These are phyloP conservation scores for Tetrapisispora namnaoensis DNA, from an alignment of 805 yeast species.

Conservation along the genomic window DNA sequence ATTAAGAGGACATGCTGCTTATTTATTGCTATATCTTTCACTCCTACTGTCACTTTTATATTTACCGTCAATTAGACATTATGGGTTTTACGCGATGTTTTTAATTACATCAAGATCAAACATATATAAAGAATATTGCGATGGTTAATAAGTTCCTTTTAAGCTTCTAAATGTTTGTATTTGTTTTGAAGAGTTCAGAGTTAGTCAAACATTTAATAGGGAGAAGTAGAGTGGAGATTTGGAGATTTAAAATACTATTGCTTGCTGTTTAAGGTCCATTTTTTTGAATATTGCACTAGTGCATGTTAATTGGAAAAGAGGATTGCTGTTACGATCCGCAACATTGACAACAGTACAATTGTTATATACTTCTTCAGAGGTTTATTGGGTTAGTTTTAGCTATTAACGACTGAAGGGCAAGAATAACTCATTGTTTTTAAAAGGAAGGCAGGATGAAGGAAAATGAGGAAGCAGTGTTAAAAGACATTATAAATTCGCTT, in stretches of 20 bases:
- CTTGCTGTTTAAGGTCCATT: not conserved
- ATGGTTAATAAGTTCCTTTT: not conserved
- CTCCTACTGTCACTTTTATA: too few species aligned
- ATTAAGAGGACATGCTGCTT: too few species aligned
- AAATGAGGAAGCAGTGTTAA: not conserved
- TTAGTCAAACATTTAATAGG: not conserved
- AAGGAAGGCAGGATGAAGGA: not conserved
- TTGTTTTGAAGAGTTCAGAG: not conserved
- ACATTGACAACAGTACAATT: not conserved
- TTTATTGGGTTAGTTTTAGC: not conserved
- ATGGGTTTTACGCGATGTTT: not conserved
- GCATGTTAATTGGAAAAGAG: not conserved
- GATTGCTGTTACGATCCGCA: not conserved
- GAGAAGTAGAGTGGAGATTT: not conserved
- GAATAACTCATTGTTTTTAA: too few species aligned
- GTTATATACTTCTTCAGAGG: not conserved
- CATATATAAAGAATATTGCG: not conserved
- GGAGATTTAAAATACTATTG: not conserved
- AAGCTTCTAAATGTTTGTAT: too few species aligned
- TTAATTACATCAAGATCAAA: not conserved
- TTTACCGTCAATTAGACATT: not conserved
- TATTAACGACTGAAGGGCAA: too few species aligned
- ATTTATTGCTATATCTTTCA: not conserved
- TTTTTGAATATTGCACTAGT: not conserved
- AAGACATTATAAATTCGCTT: conserved; percentile 7